Evolutionary conservation across 2,329 filamentous ascomycete genomes (phyloP), one percentile per base, ranked within the genome.

Genomic region (Diaporthe batatas): DNA sequence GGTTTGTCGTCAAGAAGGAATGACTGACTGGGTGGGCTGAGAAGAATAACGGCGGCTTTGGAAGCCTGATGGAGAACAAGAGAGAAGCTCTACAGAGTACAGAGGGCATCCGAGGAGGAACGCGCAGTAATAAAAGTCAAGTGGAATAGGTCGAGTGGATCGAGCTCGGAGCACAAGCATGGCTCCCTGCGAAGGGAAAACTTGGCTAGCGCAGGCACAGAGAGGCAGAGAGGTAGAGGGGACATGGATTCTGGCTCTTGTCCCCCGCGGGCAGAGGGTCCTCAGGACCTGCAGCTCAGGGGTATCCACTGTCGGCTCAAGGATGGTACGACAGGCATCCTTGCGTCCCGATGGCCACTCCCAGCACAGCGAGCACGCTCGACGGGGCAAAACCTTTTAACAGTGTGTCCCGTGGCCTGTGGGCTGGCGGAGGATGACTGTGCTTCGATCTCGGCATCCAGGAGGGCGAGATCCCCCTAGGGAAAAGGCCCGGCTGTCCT

Each of bases 61-160:
- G 34, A 70, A 62, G 55, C 68, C 55, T 70, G 29, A 29, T 29
- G 23, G 23, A 36, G 47, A 32, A 67, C 32, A 62, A 53, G 44
- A 57, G 58, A 70, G 68, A 62, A 70, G 68, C 32, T 70, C 68
- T 67, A 53, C 62, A 62, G 58, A 62, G 39, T 29, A 44, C 39
- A 39, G 12, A 44, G 49, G 23, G 55, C 47, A 53, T 62, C 44
- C 39, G 44, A 32, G 68, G 68, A 62, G 68, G 58, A n/a, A 53
- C n/a, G 23, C 44, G 32, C 55, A 70, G 44, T 70, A 62, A 70
- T 70, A 70, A 70, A 70, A 70, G 47, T 70, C 68, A 62, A 70
- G 58, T 70, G 68, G 68, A 70, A 62, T 42, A 70, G 68, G 58
- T 32, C 55, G 55, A 49, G 55, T 70, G 68, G 68, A 54, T 70